Evolutionary conservation across 768 basidiomycete genomes (phyloP), one percentile per base, ranked within the genome.

Genomic region (Paxillus ammoniavirescens): DNA sequence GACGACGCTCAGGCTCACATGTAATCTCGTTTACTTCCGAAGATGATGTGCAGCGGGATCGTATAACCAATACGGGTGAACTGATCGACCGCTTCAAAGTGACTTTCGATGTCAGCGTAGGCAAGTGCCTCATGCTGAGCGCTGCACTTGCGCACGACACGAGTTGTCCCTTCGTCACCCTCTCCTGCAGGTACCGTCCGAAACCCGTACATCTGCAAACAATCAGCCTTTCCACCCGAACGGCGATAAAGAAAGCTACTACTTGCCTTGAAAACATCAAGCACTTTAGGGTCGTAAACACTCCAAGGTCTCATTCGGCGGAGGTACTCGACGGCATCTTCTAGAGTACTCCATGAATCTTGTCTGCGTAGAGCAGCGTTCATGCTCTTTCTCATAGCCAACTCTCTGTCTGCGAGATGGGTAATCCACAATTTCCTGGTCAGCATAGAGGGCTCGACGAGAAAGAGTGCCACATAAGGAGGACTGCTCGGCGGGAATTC

Each of bases 41-140:
- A 81, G n/a, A 82, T 72, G 26, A 79, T 45, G 57, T 82, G 80
- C 8, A 79, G 57, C 17, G 79, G 76, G 7, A 78, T 42, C 1
- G 58, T 53, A 46, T 59, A 60, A 44, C 71, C 73, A 9, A 81
- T 58, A 33, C 68, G 63, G 5, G 58, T 61, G 2, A 80, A 54
- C 21, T 73, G 64, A 3, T 60, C 40, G 0, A 72, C 67, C 3
- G 73, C 72, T 53, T 76, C 76, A 52, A 75, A 76, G 46, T 79
- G 77, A 5, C 74, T 73, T 47, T 77, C 72, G 33, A 68, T 65
- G 53, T 78, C 77, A 1, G 72, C 72, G 56, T 76, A 82, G 21
- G 75, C 75, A 1, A 71, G 56, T 0, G 79, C 76, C 64, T 81
- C 81, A 48, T 78, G 76, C 18, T 67, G 62, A 31, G 67, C 66